These are phyloP conservation scores for Candida caryicola DNA, from an alignment of 805 yeast genomes.

Conservation along the genomic window DNA sequence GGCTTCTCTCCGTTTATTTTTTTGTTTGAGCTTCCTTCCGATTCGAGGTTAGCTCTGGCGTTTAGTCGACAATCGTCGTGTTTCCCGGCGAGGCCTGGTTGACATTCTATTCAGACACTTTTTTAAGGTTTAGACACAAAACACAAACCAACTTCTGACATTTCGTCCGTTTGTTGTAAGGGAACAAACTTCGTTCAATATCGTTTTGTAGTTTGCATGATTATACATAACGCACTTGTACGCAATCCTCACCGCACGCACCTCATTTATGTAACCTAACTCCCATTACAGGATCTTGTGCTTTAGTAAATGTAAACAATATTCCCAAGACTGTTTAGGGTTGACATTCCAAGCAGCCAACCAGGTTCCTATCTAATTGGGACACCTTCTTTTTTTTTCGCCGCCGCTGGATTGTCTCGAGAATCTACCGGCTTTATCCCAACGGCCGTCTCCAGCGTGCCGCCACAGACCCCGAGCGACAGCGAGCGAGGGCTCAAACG, in stretches of 20 bases:
- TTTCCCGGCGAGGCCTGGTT: background rate
- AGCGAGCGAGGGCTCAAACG: too few species aligned
- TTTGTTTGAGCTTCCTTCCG: too few species aligned
- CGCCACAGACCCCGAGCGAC: too few species aligned
- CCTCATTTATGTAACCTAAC: background rate
- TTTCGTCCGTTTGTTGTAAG: background rate
- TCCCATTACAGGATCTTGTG: background rate
- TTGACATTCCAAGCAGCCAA: too few species aligned
- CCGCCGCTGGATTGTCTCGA: too few species aligned
- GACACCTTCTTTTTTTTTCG: too few species aligned
- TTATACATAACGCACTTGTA: background rate
- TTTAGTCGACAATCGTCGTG: background rate
- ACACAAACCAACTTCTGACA: background rate
- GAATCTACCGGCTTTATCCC: too few species aligned
- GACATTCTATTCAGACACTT: background rate
- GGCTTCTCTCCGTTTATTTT: too few species aligned
- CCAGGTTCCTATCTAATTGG: too few species aligned
- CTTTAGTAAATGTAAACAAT: too few species aligned
- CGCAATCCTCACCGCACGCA: background rate
- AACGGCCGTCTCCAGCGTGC: too few species aligned
- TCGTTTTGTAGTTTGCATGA: background rate
- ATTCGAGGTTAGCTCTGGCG: background rate
- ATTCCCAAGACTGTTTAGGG: too few species aligned
- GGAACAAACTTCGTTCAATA: background rate
- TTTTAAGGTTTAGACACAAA: background rate